Evolutionary conservation across 768 basidiomycete genomes (phyloP), one percentile per base, ranked within the genome.

Genomic region (Rhodotorula paludigena): DNA sequence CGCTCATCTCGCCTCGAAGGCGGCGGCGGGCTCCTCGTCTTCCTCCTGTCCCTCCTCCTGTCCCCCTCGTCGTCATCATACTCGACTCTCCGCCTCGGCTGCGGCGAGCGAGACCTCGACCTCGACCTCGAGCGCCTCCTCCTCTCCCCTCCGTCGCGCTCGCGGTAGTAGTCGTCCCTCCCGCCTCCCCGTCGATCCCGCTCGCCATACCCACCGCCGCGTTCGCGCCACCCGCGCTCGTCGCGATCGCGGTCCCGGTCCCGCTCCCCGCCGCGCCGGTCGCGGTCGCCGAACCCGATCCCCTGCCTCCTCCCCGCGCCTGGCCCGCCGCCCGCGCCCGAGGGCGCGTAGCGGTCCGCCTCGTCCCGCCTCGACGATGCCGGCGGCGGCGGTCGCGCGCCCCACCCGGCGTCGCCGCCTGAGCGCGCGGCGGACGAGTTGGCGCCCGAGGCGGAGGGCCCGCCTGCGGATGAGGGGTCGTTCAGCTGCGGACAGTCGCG

Each of bases 21-120:
- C 75, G 74, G 78, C 76, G 80, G 79, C 80, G 79, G 79, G 71
- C 74, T 80, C 59, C 53, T 68, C 52, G 51, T 73, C 38, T 68
- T 42, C 41, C 12, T 42, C 41, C 12, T 11, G 41, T 20, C 41
- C 41, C 41, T 42, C 41, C 41, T 11, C 11, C 12, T 11, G 11
- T 42, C 41, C 12, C 41, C 41, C 11, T 11, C 20, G 41, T 42
- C 41, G 20, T 42, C 41, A 42, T 42, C 41, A 20, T 42, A 11
- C 12, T 42, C 11, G 12, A 11, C 12, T 11, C 41, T 42, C 41
- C 41, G 11, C 41, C 41, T 42, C 41, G 41, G 41, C 20, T 11
- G 41, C 41, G 41, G 41, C 41, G 12, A 11, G 12, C 11, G 41
- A 41, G 12, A 11, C 41, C 41, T 41, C 41, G 41, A 41, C 41